Base-by-base conservation (phyloP, 2,329 filamentous ascomycete genomes). In the Aspergillus quadricinctus region DNA sequence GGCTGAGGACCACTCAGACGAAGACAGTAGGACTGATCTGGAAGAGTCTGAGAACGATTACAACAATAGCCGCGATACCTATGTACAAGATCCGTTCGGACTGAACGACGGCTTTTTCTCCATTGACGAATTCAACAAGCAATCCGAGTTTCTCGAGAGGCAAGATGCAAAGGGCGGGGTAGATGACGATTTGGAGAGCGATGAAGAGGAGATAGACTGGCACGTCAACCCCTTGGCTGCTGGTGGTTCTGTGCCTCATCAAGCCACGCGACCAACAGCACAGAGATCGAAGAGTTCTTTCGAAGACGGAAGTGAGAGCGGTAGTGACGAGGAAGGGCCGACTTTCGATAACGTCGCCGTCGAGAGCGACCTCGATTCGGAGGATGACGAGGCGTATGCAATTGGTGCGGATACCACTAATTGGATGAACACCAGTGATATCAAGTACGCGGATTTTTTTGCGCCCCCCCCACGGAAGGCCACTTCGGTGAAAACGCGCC, bases 21-120 rank as follows among this genome's bases (percentile, higher is more conserved):
- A 35, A n/a, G 57, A 56, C 19, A 59, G 62, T 7, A 49, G 71
- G n/a, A 69, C 69, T 27, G 60, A 56, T 14, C 61, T 35, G 10
- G 55, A 56, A 21, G 61, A 66, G 19, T 57, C 54, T 40, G 65
- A 69, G 10, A 65, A 76, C 23, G 69, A 70, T 14, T 67, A 50
- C 27, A 67, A 50, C 27, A 50, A 29, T 25, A 49, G 77, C 4
- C 72, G 76, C 1, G 81, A 82, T 50, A 82, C 83, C 41, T 87
- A 88, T 57, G 77, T 85, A 8, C 80, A 87, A 64, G 92, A 97
- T 67, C 86, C 86, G 3, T 82, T 94, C 68, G 91, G 92, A 6
- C 83, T 99, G 31, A 97, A 99, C 68, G 94, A 99, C 69, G 93
- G 92, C 4, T 99, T 99, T 78, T 99, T 99, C 77, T 96, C 91